Evolutionary conservation across 2,329 filamentous ascomycete species (phyloP).

Genomic region (Cytospora piceae): DNA sequence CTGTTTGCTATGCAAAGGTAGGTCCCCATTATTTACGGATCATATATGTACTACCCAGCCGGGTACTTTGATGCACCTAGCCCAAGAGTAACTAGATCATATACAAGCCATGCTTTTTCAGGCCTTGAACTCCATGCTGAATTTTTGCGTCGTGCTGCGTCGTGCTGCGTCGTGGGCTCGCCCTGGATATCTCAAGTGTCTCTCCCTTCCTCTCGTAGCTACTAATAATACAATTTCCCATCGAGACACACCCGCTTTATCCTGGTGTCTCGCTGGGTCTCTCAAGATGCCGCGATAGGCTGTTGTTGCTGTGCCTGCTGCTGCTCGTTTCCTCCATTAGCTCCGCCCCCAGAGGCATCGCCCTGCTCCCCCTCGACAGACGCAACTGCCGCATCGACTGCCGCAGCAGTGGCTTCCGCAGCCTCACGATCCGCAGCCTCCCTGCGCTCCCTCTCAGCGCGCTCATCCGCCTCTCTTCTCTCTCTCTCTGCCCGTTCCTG

Average conservation of each 20-base stretch:
- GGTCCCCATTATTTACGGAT: slow-evolving; percentile 6
- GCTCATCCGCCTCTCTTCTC: slow-evolving; percentile 48
- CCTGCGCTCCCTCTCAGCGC: slow-evolving; percentile 43
- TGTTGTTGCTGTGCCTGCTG: slow-evolving; percentile 25
- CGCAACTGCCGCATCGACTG: slow-evolving; percentile 10
- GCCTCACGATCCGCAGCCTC: slow-evolving; percentile 36
- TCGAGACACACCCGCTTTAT: neutral
- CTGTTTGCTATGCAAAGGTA: neutral
- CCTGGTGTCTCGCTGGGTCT: no score
- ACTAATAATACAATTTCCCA: slow-evolving; percentile 19
- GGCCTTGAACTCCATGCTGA: slow-evolving; percentile 24
- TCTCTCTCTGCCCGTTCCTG: slow-evolving; percentile 52
- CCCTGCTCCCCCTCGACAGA: slow-evolving; percentile 12
- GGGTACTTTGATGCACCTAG: neutral
- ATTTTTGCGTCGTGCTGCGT: slow-evolving; percentile 6
- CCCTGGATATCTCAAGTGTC: slow-evolving; percentile 26
- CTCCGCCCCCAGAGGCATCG: neutral
- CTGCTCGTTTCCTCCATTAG: slow-evolving; percentile 11
- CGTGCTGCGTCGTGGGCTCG: slow-evolving; percentile 13
- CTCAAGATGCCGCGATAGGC: slow-evolving; percentile 15
- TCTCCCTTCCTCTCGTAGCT: neutral
- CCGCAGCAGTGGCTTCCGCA: slow-evolving; percentile 35
- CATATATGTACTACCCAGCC: slow-evolving; percentile 2
- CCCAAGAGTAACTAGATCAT: neutral
- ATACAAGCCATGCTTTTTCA: neutral